Conservation (phyloP, 208 protist genomes). For the Trichomonas gallinae region DNA sequence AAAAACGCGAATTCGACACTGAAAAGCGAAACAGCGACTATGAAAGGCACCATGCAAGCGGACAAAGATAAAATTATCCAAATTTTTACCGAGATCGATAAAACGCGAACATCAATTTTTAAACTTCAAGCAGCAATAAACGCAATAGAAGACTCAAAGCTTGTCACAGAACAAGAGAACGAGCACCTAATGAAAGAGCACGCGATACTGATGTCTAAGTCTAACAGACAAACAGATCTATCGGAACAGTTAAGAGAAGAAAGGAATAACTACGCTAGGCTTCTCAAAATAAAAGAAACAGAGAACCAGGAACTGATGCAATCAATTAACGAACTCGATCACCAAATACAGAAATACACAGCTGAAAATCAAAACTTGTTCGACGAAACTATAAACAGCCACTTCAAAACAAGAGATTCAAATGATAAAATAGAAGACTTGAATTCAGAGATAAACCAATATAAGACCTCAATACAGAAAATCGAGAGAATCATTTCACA, state of each 20-base stretch:
- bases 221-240: neutral
- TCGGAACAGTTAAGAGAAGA: neutral
- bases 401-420: neutral
- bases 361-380: neutral
- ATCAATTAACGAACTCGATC: neutral
- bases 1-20: neutral
- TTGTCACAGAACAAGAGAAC: neutral
- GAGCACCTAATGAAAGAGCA: neutral
- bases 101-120: neutral
- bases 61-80: neutral
- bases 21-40: neutral
- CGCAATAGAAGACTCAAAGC: neutral
- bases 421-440: neutral
- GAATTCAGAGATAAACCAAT: neutral
- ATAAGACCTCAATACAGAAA: neutral
- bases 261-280: neutral
- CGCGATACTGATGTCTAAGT: neutral
- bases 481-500: neutral
- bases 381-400: neutral
- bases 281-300: neutral
- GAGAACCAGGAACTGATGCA: neutral
- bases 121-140: neutral
- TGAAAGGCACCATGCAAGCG: neutral
- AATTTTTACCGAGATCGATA: neutral
- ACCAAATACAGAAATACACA: neutral